These are phyloP conservation scores for Boletus semigastroideus DNA, from an alignment of 1,284 basidiomycete genomes.

Conservation along the genomic window DNA sequence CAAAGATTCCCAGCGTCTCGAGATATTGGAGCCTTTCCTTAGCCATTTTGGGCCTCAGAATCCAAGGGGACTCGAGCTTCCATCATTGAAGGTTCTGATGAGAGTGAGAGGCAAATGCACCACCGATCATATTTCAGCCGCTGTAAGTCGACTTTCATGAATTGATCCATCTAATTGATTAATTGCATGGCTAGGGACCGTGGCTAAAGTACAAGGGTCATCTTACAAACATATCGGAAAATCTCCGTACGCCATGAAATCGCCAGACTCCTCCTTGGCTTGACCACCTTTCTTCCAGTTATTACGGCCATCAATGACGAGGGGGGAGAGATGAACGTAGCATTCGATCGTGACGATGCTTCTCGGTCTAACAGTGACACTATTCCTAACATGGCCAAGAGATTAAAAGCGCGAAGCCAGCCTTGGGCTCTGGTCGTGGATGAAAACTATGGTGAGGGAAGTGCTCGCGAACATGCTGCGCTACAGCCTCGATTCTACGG, in stretches of 20 bases:
- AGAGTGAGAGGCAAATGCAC: conserved; percentile 97
- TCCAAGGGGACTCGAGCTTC: conserved; percentile 71
- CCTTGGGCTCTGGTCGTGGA: conserved; percentile 97
- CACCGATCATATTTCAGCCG: conserved; percentile 96
- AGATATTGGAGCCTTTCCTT: conserved; percentile 84
- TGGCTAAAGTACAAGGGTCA: conserved; percentile 99
- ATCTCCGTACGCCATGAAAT: conserved; percentile 65
- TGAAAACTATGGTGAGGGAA: conserved; percentile 97
- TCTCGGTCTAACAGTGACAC: conserved; percentile 65
- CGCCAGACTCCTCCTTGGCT: conserved; percentile 25
- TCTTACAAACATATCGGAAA: conserved; percentile 94
- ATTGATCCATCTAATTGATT: conserved; percentile 1
- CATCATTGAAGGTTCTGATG: conserved; percentile 81
- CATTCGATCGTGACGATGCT: conserved; percentile 64
- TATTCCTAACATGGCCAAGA: conserved; percentile 88
- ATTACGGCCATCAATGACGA: conserved; percentile 91
- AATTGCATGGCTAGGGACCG: conserved; percentile 61
- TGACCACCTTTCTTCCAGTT: conserved; percentile 46
- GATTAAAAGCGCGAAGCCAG: conserved; percentile 76
- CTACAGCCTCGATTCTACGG: conserved; percentile 96
- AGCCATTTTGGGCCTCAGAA: conserved; percentile 70
- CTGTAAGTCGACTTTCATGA: conserved; percentile 46
- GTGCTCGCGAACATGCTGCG: conserved; percentile 97
- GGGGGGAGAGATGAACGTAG: conserved; percentile 86
- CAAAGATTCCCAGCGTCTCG: conserved; percentile 82